Conservation (phyloP, 345 rosid genomes). For the Syzygium aqueum region DNA sequence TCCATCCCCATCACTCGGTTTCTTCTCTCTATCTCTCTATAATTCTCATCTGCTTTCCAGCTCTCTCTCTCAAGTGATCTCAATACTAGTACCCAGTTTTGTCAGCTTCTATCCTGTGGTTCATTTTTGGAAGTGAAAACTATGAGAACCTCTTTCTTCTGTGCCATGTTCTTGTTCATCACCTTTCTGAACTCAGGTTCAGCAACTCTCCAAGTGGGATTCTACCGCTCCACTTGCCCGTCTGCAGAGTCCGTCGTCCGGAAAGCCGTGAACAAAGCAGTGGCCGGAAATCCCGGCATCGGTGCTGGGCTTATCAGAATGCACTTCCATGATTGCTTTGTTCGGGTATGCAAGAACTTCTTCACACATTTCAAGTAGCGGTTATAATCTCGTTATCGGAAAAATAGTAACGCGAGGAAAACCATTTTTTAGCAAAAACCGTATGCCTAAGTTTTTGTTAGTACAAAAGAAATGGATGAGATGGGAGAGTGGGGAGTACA, state of each 20-base stretch:
- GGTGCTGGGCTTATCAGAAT: conserved; percentile 12
- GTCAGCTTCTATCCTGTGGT: not conserved
- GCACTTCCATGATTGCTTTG: conserved; percentile 23
- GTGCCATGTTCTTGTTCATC: not conserved
- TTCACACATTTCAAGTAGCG: not conserved
- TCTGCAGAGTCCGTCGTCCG: conserved; percentile 4
- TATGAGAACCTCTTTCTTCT: not conserved
- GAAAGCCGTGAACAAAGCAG: conserved; percentile 5
- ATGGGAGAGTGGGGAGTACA: not conserved
- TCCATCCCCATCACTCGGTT: not conserved
- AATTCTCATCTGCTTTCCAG: not conserved
- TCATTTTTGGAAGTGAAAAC: not conserved
- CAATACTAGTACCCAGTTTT: not conserved
- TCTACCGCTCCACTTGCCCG: conserved; percentile 11
- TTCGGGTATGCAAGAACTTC: not conserved
- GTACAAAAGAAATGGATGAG: not conserved
- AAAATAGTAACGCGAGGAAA: fast-evolving
- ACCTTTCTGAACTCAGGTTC: not conserved
- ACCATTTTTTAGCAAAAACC: not conserved
- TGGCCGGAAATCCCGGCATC: conserved; percentile 1
- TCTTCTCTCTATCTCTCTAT: not conserved
- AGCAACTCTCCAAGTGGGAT: conserved; percentile 5
- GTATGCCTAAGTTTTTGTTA: not conserved
- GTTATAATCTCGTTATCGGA: not conserved
- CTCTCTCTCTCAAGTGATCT: not conserved